Evolutionary conservation across 83 land plant species (phyloP), one percentile per base, ranked within the genome.

Genomic region (Diphasiastrum complanatum): DNA sequence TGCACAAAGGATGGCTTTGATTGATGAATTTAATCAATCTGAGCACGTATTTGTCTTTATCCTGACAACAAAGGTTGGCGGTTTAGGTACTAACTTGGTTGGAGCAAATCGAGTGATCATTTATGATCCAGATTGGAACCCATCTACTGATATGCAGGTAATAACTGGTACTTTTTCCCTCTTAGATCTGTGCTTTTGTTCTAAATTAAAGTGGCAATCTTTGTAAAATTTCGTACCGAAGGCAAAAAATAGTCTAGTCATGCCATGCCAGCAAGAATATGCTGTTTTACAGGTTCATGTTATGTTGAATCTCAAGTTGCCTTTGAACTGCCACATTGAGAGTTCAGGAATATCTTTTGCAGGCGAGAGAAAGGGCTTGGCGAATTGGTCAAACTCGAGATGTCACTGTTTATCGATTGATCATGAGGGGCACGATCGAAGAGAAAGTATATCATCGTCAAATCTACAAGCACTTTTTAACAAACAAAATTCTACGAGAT

Each of bases 291-390:
- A n/a, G n/a, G n/a, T n/a, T n/a, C n/a, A n/a, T n/a, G n/a, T n/a
- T n/a, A n/a, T n/a, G n/a, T n/a, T n/a, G n/a, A n/a, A n/a, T n/a
- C n/a, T n/a, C n/a, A n/a, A n/a, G n/a, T n/a, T n/a, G n/a, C n/a
- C n/a, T n/a, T n/a, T n/a, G n/a, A n/a, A n/a, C n/a, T n/a, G n/a
- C n/a, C n/a, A n/a, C n/a, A n/a, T n/a, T n/a, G n/a, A n/a, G n/a
- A n/a, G n/a, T n/a, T n/a, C n/a, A n/a, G 53, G 22, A 33, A 41
- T 24, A 19, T 63, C 38, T 22, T 3, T 25, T 59, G 48, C 71
- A 93, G 98, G 98, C 98, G 25, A 81, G 98, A 62, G 98, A 93
- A 67, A 84, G 98, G 47, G 98, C 96, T 71, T 93, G 98, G 98
- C 85, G 98, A 12, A 85, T 93, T 68, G 98, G 98, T 29, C 98